Evolutionary conservation across 805 yeast species (phyloP), one percentile per base, ranked within the genome.

Genomic region (Cyberlindnera saturnus): DNA sequence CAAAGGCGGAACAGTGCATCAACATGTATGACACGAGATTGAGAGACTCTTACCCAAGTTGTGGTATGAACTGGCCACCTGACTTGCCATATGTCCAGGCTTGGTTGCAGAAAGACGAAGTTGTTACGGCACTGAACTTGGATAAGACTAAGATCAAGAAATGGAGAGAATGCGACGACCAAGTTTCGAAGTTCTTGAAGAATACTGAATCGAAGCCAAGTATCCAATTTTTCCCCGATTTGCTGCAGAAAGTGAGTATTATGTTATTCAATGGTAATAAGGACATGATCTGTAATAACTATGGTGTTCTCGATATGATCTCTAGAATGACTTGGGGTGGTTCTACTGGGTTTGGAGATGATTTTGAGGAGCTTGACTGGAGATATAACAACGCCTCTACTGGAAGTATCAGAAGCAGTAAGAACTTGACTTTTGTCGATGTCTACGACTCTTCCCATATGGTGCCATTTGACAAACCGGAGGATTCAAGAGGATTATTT

Each of bases 11-110:
- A 55, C 74, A 69, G 44, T 91, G 99, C 60, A 52, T 77, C 55
- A 93, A 93, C 64, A 79, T 89, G 74, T 91, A 93, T 60, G 96
- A 93, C 60, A 76, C 77, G 43, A 74, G 83, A 32, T 65, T 84
- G 41, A 69, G 65, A 32, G 96, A 89, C 59, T 63, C 79, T 0
- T 87, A 71, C 53, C 97, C 98, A 0, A 65, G 83, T 0, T 93
- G 99, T 65, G 98, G 98, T 6, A 71, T 78, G 77, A 82, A 84
- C 61, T 93, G 98, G 98, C 99, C 99, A 0, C 74, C 73, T 23
- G 83, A 75, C 50, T 63, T 86, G 47, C 65, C 62, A 0, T 47
- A 64, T 36, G 79, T 84, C 3, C 62, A 70, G 1, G 71, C 75
- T 16, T 85, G 81, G 58, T 69, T 86, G 43, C 66, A 70, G 34